Evolutionary conservation across 1,139 yeast genomes (phyloP).

Genomic region (Candida sp.): DNA sequence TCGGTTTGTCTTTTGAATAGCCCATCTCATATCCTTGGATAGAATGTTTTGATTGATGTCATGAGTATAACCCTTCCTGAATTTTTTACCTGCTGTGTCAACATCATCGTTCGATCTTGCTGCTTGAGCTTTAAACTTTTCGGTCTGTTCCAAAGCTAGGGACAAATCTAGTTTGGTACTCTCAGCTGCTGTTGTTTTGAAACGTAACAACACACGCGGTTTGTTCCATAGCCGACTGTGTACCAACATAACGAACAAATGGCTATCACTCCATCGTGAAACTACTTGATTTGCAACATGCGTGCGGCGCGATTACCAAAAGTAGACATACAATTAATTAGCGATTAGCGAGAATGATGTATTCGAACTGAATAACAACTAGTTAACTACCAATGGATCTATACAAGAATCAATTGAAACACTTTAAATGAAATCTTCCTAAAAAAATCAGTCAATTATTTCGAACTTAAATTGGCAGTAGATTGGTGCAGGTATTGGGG

Average conservation of each 20-base stretch:
- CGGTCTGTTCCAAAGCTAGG: slow-evolving; percentile 10
- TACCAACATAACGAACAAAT: neutral
- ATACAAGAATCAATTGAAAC: too few relatives aligned
- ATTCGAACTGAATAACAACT: too few relatives aligned
- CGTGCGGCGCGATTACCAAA: neutral
- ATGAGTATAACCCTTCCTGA: slow-evolving; percentile 7
- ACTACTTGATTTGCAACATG: neutral
- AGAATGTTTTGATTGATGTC: slow-evolving; percentile 9
- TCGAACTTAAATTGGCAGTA: too few relatives aligned
- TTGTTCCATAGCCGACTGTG: neutral
- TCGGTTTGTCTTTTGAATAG: slow-evolving; percentile 2
- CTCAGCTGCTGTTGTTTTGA: neutral
- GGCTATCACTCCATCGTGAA: neutral
- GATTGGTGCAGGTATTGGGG: too few relatives aligned
- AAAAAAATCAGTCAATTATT: too few relatives aligned
- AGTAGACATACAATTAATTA: too few relatives aligned
- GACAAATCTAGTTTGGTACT: slow-evolving; percentile 9
- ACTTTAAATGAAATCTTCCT: too few relatives aligned
- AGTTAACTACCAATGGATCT: too few relatives aligned
- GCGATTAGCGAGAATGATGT: too few relatives aligned
- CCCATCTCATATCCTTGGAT: slow-evolving; percentile 7
- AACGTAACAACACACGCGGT: neutral
- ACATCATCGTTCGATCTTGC: slow-evolving; percentile 9
- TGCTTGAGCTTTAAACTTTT: slow-evolving; percentile 10
- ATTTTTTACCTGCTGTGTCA: slow-evolving; percentile 4